A percentile compares a stretch with the other conserved stretches of the same genome.
These are phyloP conservation scores for Mortierella sp. DNA, from an alignment of 371 early-diverging fungal genomes.

Conservation along the genomic window DNA sequence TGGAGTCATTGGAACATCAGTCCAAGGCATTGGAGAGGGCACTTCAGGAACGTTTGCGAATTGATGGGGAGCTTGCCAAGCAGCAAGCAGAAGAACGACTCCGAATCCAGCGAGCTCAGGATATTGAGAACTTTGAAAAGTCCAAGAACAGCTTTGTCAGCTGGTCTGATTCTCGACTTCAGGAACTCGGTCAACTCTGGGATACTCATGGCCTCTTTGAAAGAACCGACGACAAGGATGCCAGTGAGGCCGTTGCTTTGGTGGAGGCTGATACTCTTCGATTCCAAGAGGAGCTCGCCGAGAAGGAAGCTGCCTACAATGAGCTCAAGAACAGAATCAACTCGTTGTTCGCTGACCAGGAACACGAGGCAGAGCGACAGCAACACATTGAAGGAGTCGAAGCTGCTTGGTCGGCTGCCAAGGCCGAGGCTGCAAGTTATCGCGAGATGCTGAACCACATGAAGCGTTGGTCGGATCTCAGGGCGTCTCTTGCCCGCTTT, in stretches of 20 bases:
- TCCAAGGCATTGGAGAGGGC: conserved; percentile 16
- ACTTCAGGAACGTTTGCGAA: conserved; percentile 28
- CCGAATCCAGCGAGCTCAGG: conserved; percentile 31
- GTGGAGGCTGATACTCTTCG: conserved; percentile 19
- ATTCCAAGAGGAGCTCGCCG: conserved; percentile 4
- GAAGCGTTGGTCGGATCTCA: conserved; percentile 36
- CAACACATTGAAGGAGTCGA: conserved; percentile 17
- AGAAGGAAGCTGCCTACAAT: conserved; percentile 13
- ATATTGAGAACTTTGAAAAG: conserved; percentile 28
- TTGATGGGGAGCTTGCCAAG: conserved; percentile 27
- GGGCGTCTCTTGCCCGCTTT: conserved; percentile 16
- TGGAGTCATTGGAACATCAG: conserved; percentile 21
- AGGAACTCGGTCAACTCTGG: conserved; percentile 32
- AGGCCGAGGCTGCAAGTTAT: conserved; percentile 16
- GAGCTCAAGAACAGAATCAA: conserved; percentile 24
- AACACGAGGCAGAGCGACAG: conserved; percentile 16
- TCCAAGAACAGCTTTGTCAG: conserved; percentile 28
- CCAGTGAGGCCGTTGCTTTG: conserved; percentile 4
- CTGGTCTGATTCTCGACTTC: conserved; percentile 25
- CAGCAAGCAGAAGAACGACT: conserved; percentile 31
- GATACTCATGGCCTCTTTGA: conserved; percentile 18
- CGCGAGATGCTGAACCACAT: conserved; percentile 29
- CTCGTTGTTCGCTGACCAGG: conserved; percentile 12
- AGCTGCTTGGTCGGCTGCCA: conserved; percentile 24
- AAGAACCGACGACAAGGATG: conserved; percentile 9